phyloP scores from a whole-genome alignment of 2,329 filamentous ascomycete species.

The Neofusicoccum kwambonambiense region DNA sequence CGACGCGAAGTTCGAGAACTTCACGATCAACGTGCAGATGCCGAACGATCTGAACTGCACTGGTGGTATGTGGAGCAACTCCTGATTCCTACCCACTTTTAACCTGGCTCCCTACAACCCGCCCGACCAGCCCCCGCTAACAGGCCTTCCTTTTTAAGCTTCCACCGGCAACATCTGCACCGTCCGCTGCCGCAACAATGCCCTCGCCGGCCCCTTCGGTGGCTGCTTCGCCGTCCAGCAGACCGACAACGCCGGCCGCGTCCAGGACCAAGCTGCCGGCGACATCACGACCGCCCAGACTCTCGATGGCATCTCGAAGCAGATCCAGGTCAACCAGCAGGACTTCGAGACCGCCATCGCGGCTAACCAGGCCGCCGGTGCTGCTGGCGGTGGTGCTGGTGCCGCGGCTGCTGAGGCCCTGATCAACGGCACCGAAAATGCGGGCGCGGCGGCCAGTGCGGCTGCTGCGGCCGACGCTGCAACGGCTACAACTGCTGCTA shows the following conservation, averaged over 20 bases:
- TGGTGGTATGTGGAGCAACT: background rate
- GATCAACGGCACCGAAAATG: constrained; percentile 40
- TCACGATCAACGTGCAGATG: constrained; percentile 57
- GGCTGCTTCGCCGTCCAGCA: constrained; percentile 61
- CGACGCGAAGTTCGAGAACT: constrained; percentile 55
- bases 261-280: constrained; percentile 24
- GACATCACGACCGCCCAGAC: constrained; percentile 49
- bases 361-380: constrained; percentile 47
- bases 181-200: constrained; percentile 59
- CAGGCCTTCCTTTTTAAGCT: background rate
- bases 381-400: constrained; percentile 29
- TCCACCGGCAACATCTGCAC: constrained; percentile 60
- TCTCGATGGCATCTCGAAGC: constrained; percentile 46
- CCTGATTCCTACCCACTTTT: too few relatives aligned
- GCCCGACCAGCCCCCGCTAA: background rate
- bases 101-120: too few relatives aligned
- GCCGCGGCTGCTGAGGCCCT: constrained; percentile 38
- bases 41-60: constrained; percentile 37
- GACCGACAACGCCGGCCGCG: constrained; percentile 41
- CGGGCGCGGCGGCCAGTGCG: constrained; percentile 21
- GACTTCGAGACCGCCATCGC: constrained; percentile 51
- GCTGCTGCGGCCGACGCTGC: constrained; percentile 9
- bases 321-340: constrained; percentile 52
- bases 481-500: constrained; percentile 1
- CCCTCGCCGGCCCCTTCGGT: constrained; percentile 57